Base-by-base conservation (phyloP, 306 rosid species). In the Trichosanthes cucumerina region DNA sequence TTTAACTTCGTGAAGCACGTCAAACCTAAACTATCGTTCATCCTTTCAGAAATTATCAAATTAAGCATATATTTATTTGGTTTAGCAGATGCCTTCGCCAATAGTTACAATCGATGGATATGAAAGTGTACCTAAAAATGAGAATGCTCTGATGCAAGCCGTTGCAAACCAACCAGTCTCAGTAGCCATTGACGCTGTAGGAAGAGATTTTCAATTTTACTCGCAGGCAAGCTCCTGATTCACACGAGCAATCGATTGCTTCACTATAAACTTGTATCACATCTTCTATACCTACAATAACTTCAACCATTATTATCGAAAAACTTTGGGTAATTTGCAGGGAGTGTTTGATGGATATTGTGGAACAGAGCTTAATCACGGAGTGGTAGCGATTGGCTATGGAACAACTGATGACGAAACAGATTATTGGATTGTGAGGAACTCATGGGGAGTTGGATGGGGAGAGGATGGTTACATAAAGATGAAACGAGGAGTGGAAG, bases 361-460 rank as follows among this genome's bases (percentile, higher is more conserved):
- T 57, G 92, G 91, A 5, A 92, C 85, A 9, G 86, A 88, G 70
- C 88, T 95, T 36, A 69, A 95, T 73, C 97, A 95, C 43, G 99
- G 97, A 21, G 97, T 95, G 16, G 97, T 88, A 21, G 78, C 87
- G 14, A 95, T 95, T 28, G 99, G 97, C 0, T 95, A 95, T 38
- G 97, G 99, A 81, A 80, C 84, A 65, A 83, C 96, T 0, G 81
- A 78, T 8, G 92, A 91, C 77, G 97, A 93, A 83, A 91, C 93
- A 26, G 90, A 88, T 72, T 91, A 89, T 66, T 92, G 97, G 99
- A 80, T 24, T 0, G 97, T 95, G 77, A 91, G 86, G 72, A 95
- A 95, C 41, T 95, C 99, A 0, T 95, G 99, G 99, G 99, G 97
- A 54, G 4, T 81, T 0, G 88, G 83, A 77, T 95, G 99, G 99